A percentile compares a stretch with the other conserved stretches of the same genome.
Evolutionary conservation across 2,329 filamentous ascomycete genomes (phyloP).

Genomic region (Colletotrichum echinochloae): DNA sequence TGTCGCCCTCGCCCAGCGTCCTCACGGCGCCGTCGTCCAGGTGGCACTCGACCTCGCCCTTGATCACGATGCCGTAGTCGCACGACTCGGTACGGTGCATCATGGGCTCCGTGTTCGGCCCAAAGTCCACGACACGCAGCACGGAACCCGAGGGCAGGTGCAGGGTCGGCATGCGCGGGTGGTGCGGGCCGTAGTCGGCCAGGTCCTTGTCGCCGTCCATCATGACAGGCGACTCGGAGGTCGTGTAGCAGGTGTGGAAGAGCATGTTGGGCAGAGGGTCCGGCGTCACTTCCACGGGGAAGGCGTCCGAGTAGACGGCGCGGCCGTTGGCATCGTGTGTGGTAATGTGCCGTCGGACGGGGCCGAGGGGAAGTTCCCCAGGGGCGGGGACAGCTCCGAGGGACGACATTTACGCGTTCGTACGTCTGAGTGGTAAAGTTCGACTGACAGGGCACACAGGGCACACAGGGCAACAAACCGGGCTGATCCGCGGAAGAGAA

Average conservation of each 20-base stretch:
- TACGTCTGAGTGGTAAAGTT: not conserved
- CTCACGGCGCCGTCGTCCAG: conserved; percentile 56
- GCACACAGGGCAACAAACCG: conserved; percentile 4
- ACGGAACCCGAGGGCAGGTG: conserved; percentile 36
- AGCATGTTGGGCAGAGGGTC: conserved; percentile 36
- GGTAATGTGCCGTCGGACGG: conserved; percentile 43
- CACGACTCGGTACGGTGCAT: conserved; percentile 61
- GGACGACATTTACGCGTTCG: conserved; percentile 24
- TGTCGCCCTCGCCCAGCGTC: conserved; percentile 55
- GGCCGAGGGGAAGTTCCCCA: conserved; percentile 32
- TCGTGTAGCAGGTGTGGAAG: conserved; percentile 44
- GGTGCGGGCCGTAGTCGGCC: conserved; percentile 31
- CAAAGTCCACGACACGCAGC: conserved; percentile 41
- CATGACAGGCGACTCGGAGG: conserved; percentile 37
- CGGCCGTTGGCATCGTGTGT: conserved; percentile 46
- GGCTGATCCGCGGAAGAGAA: not conserved
- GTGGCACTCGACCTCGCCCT: conserved; percentile 59
- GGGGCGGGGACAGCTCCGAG: conserved; percentile 9
- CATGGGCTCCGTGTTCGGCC: conserved; percentile 35
- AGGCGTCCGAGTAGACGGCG: conserved; percentile 43
- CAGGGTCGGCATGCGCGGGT: conserved; percentile 37
- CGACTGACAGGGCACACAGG: not conserved
- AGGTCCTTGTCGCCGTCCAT: conserved; percentile 38
- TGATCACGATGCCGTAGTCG: conserved; percentile 60
- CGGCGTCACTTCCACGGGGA: conserved; percentile 39